phyloP scores from a whole-genome alignment of 2,329 filamentous ascomycete species.

The Coleophoma eucalyptorum region DNA sequence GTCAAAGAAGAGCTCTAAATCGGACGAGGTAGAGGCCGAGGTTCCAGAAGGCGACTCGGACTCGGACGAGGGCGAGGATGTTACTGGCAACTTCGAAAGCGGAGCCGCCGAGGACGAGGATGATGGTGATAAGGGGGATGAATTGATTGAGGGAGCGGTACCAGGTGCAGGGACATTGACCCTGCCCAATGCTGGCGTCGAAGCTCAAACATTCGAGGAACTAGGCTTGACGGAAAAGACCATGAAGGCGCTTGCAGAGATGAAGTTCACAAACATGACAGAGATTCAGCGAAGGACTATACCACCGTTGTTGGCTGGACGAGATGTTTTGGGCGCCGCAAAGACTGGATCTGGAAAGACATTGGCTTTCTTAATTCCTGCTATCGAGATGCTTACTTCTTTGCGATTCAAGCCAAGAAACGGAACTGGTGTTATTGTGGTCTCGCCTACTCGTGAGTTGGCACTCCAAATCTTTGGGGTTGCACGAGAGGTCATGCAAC shows the following conservation, averaged over 20 bases:
- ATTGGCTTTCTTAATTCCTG: constrained; percentile 88
- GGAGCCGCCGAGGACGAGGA: constrained; percentile 8
- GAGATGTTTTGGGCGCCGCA: constrained; percentile 89
- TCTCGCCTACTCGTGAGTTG: constrained; percentile 89
- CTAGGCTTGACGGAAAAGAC: constrained; percentile 85
- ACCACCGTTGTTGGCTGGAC: constrained; percentile 81
- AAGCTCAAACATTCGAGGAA: constrained; percentile 36
- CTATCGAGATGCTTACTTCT: constrained; percentile 86
- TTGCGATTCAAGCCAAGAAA: constrained; percentile 94
- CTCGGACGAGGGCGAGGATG: constrained; percentile 22
- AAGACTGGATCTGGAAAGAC: constrained; percentile 98
- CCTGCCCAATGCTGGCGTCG: constrained; percentile 13
- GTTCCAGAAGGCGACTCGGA: constrained; percentile 16
- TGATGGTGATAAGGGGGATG: constrained; percentile 10
- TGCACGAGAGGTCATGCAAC: constrained; percentile 84
- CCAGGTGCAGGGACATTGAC: constrained; percentile 13
- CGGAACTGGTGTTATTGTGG: constrained; percentile 85
- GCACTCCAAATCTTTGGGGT: constrained; percentile 96
- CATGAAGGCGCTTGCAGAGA: constrained; percentile 80
- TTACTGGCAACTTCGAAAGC: constrained; percentile 16
- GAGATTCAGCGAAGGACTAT: constrained; percentile 88
- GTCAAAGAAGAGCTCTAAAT: constrained; percentile 19
- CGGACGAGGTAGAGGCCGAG: constrained; percentile 28
- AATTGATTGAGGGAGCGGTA: constrained; percentile 13
- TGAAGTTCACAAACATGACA: constrained; percentile 95